A percentile compares a stretch with the other conserved stretches of the same genome.
These are phyloP conservation scores for Udeniomyces megalosporus DNA, from an alignment of 768 basidiomycete species.

Conservation along the genomic window DNA sequence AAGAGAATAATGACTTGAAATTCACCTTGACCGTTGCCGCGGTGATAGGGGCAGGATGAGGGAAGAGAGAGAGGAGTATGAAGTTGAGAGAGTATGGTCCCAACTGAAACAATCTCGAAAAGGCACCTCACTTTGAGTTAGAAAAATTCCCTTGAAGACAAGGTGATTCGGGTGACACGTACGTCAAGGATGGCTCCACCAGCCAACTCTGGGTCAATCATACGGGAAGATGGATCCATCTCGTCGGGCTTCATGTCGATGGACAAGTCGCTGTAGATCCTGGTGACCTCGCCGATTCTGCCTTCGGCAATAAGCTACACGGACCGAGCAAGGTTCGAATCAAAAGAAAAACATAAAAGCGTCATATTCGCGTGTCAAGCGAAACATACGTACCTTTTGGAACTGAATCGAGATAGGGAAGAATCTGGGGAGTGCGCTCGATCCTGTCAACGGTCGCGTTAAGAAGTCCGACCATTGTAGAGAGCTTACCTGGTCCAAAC, in stretches of 20 bases:
- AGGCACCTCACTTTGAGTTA: too few relatives aligned
- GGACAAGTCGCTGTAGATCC: not conserved
- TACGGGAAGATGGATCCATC: not conserved
- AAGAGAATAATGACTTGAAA: too few relatives aligned
- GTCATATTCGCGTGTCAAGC: not conserved
- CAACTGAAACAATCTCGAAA: too few relatives aligned
- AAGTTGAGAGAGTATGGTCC: conserved; percentile 9
- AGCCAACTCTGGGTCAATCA: conserved; percentile 11
- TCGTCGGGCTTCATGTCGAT: not conserved
- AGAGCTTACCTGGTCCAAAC: conserved; percentile 11
- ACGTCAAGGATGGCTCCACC: conserved; percentile 6
- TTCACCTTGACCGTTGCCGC: not conserved
- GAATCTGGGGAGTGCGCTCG: not conserved
- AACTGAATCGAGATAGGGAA: conserved; percentile 2
- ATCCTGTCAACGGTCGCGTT: not conserved
- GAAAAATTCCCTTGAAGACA: too few relatives aligned
- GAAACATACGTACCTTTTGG: too few relatives aligned
- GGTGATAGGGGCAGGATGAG: not conserved
- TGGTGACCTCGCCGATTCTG: conserved; percentile 3
- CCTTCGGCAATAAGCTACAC: not conserved
- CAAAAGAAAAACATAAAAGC: not conserved
- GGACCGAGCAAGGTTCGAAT: not conserved
- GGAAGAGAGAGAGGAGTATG: not conserved
- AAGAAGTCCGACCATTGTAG: not conserved
- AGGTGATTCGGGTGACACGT: too few relatives aligned